phyloP scores from a whole-genome alignment of 768 basidiomycete species.

The Cytidiella melzeri region DNA sequence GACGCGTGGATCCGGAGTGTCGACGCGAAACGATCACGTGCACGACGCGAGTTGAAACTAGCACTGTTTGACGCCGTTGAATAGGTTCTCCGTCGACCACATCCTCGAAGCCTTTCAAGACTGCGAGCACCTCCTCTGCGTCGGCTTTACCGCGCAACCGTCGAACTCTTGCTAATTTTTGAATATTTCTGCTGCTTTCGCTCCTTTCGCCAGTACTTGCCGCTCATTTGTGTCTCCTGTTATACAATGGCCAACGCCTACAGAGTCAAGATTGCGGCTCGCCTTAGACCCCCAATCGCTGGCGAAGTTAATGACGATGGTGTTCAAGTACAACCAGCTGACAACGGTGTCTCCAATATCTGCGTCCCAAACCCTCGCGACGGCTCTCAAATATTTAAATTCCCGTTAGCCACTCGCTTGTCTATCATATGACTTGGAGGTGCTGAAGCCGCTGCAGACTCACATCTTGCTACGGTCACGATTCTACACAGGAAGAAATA shows the following conservation, averaged over 20 bases:
- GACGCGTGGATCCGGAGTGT: too few species aligned
- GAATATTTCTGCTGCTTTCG: not conserved
- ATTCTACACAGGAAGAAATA: conserved; percentile 69
- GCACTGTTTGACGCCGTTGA: not conserved
- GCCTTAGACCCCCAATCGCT: conserved; percentile 58
- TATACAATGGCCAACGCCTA: conserved; percentile 13
- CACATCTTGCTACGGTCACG: conserved; percentile 68
- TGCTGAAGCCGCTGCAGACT: conserved; percentile 36
- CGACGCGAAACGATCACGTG: not conserved
- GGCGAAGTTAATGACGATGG: conserved; percentile 59
- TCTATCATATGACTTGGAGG: not conserved
- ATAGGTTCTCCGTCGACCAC: not conserved
- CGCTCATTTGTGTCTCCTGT: not conserved
- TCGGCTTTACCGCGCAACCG: not conserved
- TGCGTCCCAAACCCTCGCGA: conserved; percentile 69
- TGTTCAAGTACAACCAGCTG: conserved; percentile 43
- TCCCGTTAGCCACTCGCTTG: conserved; percentile 44
- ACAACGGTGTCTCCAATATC: conserved; percentile 41
- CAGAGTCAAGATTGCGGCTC: conserved; percentile 67
- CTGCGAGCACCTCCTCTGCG: not conserved
- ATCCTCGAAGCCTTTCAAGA: not conserved
- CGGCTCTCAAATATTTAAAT: conserved; percentile 64
- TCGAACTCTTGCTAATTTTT: not conserved
- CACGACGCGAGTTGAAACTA: not conserved
- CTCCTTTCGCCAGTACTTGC: not conserved